Evolutionary conservation across 2,329 filamentous ascomycete species (phyloP), one percentile per base, ranked within the genome.

Genomic region (Knufia fluminis): DNA sequence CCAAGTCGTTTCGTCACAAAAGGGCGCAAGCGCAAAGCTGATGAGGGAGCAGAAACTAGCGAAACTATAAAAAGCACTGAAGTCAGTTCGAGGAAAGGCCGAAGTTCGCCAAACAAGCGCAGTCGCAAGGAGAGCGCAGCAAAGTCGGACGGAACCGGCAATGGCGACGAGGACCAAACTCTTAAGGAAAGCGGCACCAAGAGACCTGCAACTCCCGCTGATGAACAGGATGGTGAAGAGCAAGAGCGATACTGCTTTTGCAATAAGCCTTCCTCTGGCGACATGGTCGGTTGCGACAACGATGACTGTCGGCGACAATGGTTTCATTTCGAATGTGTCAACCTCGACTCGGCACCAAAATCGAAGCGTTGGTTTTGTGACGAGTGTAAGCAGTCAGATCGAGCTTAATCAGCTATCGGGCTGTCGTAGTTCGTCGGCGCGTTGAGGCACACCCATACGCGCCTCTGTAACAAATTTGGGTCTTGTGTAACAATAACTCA

Each of bases 241-340:
- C 19, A 35, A 20, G 36, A 17, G 19, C 17, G 36, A 12, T 89
- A 89, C 64, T 87, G 85, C 65, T 85, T 86, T 67, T 88, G 85
- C 64, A 84, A 88, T 58, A 77, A 81, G 42, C 80, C 87, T 46
- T 87, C 83, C 60, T 89, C 86, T 61, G 85, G 85, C 22, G 84
- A 86, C 66, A 89, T 89, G 85, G 83, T 89, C 36, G 85, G 82
- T 2, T 89, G 85, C 62, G 80, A 79, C 3, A 77, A 83, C 62
- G 80, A 79, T 3, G 77, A 78, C 39, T 89, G 85, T 66, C 75
- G 78, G 58, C 76, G 78, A 54, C 85, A 88, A 66, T 89, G 85
- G 85, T 90, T 89, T 70, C 85, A 89, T 71, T 68, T 91, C 47
- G 82, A 81, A 45, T 91, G 86, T 64, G 85, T 87, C 22, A 85